Conservation (phyloP, 768 basidiomycete genomes). For the Pholiota molesta region DNA sequence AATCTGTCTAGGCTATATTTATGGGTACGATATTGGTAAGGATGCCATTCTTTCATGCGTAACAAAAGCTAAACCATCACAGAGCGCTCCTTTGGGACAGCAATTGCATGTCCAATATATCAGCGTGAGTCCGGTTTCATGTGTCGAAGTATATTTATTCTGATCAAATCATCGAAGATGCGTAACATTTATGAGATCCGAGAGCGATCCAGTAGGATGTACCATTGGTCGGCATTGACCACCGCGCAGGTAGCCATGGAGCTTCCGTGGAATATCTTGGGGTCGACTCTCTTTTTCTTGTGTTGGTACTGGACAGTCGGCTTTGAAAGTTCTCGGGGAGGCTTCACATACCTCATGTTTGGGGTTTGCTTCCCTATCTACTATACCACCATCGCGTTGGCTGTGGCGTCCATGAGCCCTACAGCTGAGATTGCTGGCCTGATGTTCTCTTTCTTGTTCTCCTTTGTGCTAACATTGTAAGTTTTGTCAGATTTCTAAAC, state of each 20-base stretch:
- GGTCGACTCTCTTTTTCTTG: constrained; percentile 62
- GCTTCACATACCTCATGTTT: constrained; percentile 59
- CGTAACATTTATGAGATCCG: constrained; percentile 71
- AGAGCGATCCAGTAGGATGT: constrained; percentile 67
- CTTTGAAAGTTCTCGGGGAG: constrained; percentile 53
- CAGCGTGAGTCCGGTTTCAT: constrained; percentile 23
- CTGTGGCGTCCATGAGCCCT: constrained; percentile 63
- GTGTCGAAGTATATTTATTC: not conserved
- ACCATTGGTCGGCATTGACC: constrained; percentile 63
- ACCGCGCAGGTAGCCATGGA: constrained; percentile 60
- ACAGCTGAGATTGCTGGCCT: constrained; percentile 62
- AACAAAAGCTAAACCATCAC: not conserved
- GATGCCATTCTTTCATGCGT: constrained; percentile 10
- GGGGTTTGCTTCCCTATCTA: constrained; percentile 63
- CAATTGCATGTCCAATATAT: constrained; percentile 70
- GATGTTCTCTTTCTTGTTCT: constrained; percentile 60
- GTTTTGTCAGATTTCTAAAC: constrained; percentile 23
- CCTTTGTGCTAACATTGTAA: constrained; percentile 67
- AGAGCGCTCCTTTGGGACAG: constrained; percentile 56
- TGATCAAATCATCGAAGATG: constrained; percentile 27
- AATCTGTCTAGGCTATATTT: constrained; percentile 48
- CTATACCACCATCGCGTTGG: constrained; percentile 64
- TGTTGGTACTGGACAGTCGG: constrained; percentile 81
- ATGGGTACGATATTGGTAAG: constrained; percentile 53
- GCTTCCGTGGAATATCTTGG: constrained; percentile 67